Conservation (phyloP, 2,329 filamentous ascomycete species). For the Aspergillus candidus region DNA sequence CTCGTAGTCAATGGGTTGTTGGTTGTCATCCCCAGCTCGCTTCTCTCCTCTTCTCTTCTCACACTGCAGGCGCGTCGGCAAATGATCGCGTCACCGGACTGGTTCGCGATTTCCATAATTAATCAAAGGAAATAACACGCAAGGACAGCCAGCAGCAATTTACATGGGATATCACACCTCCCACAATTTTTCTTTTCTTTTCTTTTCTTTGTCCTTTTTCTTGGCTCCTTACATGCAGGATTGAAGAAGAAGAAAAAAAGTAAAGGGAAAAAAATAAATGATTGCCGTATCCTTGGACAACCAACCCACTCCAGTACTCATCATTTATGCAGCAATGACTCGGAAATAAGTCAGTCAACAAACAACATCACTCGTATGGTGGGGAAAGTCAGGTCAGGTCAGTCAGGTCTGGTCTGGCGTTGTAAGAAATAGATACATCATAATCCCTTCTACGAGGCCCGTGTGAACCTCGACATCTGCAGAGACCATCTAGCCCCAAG, state of each 20-base stretch:
- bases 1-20: background rate
- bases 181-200: constrained; percentile 13
- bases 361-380: too few relatives aligned
- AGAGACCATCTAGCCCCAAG: background rate
- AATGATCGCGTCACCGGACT: constrained; percentile 10
- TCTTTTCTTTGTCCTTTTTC: background rate
- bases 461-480: constrained; percentile 1
- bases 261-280: background rate
- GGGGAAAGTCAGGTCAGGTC: background rate
- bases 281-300: too few relatives aligned
- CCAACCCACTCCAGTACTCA: too few relatives aligned
- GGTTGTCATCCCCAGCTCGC: constrained; percentile 5
- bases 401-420: background rate
- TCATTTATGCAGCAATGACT: too few relatives aligned
- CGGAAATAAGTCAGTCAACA: too few relatives aligned
- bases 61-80: background rate
- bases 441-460: too few relatives aligned
- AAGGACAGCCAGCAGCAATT: constrained; percentile 6
- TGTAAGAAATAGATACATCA: constrained; percentile 8
- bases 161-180: constrained; percentile 13
- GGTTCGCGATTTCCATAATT: background rate
- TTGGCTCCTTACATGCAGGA: background rate
- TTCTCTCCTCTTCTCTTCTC: background rate
- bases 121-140: constrained; percentile 3
- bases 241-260: background rate